Percentiles rank a stretch among this genome's conserved stretches.
Conservation (phyloP, 2,329 filamentous ascomycete genomes). For the Dryadomyces quercivorus region DNA sequence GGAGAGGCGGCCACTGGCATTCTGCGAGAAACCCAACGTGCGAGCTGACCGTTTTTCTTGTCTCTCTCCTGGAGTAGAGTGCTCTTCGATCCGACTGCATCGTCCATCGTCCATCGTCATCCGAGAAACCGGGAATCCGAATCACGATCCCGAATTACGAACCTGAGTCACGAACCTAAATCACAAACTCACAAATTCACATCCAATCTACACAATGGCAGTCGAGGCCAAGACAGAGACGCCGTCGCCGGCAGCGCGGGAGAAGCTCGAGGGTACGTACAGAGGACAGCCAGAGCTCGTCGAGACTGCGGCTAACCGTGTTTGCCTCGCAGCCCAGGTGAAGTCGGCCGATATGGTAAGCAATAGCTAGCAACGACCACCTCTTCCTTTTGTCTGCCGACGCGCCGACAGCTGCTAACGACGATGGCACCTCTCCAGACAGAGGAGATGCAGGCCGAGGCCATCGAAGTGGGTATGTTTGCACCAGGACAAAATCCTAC, state of each 20-base stretch:
- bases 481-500: not conserved
- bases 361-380: not conserved
- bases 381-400: not conserved
- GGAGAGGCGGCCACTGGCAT: no score
- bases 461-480: constrained; percentile 82
- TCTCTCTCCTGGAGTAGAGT: no score
- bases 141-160: no score
- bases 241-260: constrained; percentile 43
- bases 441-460: constrained; percentile 94
- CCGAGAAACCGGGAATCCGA: no score
- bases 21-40: no score
- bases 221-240: constrained; percentile 20
- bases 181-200: no score
- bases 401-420: no score
- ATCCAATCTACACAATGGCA: constrained; percentile 6
- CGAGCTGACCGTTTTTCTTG: not conserved
- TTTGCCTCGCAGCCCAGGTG: constrained; percentile 59
- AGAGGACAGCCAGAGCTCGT: not conserved
- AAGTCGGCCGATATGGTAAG: constrained; percentile 97
- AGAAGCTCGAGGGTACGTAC: constrained; percentile 61
- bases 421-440: constrained; percentile 41
- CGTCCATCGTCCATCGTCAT: no score
- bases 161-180: no score
- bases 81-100: no score
- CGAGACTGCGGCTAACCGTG: not conserved